Evolutionary conservation across 2,329 filamentous ascomycete species (phyloP).

Genomic region (Ceratocystis eucalypticola): DNA sequence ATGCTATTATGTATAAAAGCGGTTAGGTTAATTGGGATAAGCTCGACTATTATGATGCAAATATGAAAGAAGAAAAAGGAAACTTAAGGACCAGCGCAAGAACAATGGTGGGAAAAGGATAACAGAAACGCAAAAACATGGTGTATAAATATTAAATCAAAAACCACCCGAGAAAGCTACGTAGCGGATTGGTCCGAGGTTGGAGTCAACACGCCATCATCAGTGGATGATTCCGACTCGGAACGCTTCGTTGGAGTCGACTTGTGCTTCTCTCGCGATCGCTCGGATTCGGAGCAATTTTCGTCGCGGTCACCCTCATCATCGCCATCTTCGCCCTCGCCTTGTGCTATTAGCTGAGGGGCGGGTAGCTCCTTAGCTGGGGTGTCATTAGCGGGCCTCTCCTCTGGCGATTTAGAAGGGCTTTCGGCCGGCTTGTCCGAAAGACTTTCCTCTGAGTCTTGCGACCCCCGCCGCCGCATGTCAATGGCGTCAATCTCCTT

Average conservation of each 20-base stretch:
- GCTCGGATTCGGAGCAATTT: neutral
- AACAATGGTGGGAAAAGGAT: neutral
- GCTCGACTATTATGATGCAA: neutral
- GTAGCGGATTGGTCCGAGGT: neutral
- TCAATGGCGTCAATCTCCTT: constrained; percentile 20
- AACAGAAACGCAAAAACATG: neutral
- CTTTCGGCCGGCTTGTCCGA: neutral
- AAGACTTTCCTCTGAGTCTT: constrained; percentile 26
- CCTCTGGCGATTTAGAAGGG: neutral
- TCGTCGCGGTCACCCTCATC: constrained; percentile 7
- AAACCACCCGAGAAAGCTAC: neutral
- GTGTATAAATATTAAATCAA: neutral
- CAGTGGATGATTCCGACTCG: neutral
- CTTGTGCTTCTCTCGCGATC: neutral
- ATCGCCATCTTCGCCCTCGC: constrained; percentile 10
- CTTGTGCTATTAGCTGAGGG: neutral
- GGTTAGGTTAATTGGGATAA: neutral
- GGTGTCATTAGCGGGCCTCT: too few relatives aligned
- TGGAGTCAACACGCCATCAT: neutral
- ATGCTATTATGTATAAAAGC: neutral
- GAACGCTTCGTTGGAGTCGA: neutral
- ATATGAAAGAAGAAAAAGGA: neutral
- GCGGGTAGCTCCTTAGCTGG: neutral
- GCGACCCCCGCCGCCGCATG: constrained; percentile 28
- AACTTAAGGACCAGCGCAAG: neutral